Conservation (phyloP, 1,284 basidiomycete species). For the Coniferiporia weirii region DNA sequence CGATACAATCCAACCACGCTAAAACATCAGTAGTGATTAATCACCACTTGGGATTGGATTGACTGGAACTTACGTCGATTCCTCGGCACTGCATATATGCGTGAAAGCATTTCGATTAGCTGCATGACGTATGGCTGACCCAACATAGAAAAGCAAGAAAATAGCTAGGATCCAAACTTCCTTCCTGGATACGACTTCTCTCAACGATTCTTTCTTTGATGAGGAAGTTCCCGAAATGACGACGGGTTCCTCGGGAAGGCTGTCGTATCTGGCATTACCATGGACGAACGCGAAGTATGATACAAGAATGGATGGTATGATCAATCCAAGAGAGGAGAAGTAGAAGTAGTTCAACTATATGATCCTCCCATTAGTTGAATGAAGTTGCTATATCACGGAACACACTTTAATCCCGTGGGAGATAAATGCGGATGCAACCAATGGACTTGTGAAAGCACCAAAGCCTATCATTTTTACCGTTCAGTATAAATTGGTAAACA, state of each 20-base stretch:
- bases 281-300: conserved; percentile 15
- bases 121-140: conserved; percentile 19
- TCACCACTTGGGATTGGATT: too few relatives aligned
- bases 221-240: not conserved
- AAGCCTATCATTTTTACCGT: conserved; percentile 15
- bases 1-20: conserved; percentile 31
- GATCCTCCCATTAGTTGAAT: not conserved
- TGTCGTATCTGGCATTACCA: conserved; percentile 12
- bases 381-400: not conserved
- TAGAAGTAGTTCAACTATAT: conserved; percentile 14
- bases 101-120: not conserved
- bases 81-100: conserved; percentile 30
- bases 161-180: conserved; percentile 31
- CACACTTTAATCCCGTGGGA: conserved; percentile 27
- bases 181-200: conserved; percentile 24
- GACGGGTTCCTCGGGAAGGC: conserved; percentile 8
- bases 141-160: conserved; percentile 31
- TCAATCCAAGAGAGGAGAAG: conserved; percentile 10
- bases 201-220: conserved; percentile 8
- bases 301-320: conserved; percentile 6
- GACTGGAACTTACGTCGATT: conserved; percentile 28
- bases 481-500: not conserved
- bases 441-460: conserved; percentile 29
- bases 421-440: conserved; percentile 30
- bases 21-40: too few relatives aligned